A percentile compares a stretch with the other conserved stretches of the same genome.
These are phyloP conservation scores for Capsicum baccatum DNA, from an alignment of 257 asterid genomes.

Conservation along the genomic window DNA sequence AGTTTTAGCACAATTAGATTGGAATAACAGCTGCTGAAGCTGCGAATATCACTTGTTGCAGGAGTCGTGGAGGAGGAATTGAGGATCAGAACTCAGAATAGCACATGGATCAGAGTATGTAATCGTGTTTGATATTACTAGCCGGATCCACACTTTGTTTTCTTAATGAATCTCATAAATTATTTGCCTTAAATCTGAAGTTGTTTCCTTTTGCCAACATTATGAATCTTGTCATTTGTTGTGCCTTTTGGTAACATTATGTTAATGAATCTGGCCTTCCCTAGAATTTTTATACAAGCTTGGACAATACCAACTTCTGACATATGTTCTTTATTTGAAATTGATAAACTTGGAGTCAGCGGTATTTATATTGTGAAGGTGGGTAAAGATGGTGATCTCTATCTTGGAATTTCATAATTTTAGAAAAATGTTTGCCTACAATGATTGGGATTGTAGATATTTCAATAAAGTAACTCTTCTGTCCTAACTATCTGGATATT, in stretches of 20 bases:
- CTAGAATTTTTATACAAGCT: neutral
- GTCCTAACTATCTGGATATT: neutral
- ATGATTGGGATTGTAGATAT: conserved; percentile 4
- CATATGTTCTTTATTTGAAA: neutral
- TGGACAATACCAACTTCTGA: neutral
- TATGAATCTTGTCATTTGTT: neutral
- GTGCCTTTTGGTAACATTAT: neutral
- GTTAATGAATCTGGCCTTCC: neutral
- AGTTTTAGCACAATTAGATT: neutral
- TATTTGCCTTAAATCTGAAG: neutral
- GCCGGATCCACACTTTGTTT: neutral
- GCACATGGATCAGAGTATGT: conserved; percentile 27
- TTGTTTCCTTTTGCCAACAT: neutral
- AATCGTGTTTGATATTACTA: neutral
- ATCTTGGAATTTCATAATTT: neutral
- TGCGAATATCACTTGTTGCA: conserved; percentile 20
- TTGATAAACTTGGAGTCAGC: neutral
- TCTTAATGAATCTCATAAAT: neutral
- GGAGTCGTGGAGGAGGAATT: conserved; percentile 20
- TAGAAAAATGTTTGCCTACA: neutral
- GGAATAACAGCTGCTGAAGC: conserved; percentile 12
- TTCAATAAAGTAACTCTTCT: neutral
- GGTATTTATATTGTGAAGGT: neutral
- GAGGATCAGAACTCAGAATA: neutral
- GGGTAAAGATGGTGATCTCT: conserved; percentile 6